These are phyloP conservation scores for Malus domestica DNA, from an alignment of 306 rosid genomes.

Conservation along the genomic window ASM211411v1 NC_041805.1:28930501-28931000, in stretches of 20 bases:
- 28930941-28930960: slow-evolving; percentile 38
- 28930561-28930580: too few species aligned
- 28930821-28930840: slow-evolving; percentile 70
- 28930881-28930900: slow-evolving; percentile 12
- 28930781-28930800: slow-evolving; percentile 68
- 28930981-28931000: slow-evolving; percentile 64
- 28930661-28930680: slow-evolving; percentile 4
- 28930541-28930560: too few species aligned
- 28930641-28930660: slow-evolving; percentile 10
- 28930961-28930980: slow-evolving; percentile 76
- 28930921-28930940: neutral
- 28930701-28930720: neutral
- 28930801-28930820: slow-evolving; percentile 77
- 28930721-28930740: neutral
- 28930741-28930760: neutral
- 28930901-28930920: neutral
- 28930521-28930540: neutral
- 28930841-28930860: slow-evolving; percentile 16
- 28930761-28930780: slow-evolving; percentile 83
- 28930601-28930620: neutral
- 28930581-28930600: too few species aligned
- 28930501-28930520: neutral
- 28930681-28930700: neutral
- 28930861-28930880: slow-evolving; percentile 95
- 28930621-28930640: neutral